Percentiles rank a stretch among this genome's conserved stretches.
phyloP scores from a whole-genome alignment of 345 rosid genomes.

The Aquilaria yunnanensis region DNA sequence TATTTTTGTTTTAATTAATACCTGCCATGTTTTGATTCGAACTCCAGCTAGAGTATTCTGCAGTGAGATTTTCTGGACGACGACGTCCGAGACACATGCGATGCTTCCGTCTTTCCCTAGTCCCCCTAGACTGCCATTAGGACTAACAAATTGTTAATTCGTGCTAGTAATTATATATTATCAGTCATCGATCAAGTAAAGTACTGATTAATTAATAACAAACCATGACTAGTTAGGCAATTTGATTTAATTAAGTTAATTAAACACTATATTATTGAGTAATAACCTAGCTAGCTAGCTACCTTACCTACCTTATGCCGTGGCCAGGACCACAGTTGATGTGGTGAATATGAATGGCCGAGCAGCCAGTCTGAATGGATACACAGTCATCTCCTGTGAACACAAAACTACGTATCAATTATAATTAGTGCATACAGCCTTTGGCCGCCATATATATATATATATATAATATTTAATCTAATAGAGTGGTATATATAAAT shows the following conservation, averaged over 20 bases:
- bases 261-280: no score
- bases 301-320: slow-evolving; percentile 58
- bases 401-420: background rate
- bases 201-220: background rate
- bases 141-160: background rate
- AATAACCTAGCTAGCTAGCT: no score
- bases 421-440: no score
- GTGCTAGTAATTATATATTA: no score
- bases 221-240: no score
- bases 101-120: slow-evolving; percentile 67
- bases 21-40: slow-evolving; percentile 96
- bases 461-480: no score
- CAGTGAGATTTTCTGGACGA: slow-evolving; percentile 49
- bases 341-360: slow-evolving; percentile 67
- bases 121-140: slow-evolving; percentile 53
- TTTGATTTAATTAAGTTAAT: no score
- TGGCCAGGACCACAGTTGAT: slow-evolving; percentile 91
- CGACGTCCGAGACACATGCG: slow-evolving; percentile 68
- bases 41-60: slow-evolving; percentile 62
- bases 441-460: background rate
- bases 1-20: slow-evolving; percentile 8
- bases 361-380: slow-evolving; percentile 86
- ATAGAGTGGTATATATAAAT: no score
- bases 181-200: background rate
- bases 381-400: slow-evolving; percentile 83